phyloP scores from a whole-genome alignment of 768 basidiomycete species.

The Tricholoma furcatifolium region DNA sequence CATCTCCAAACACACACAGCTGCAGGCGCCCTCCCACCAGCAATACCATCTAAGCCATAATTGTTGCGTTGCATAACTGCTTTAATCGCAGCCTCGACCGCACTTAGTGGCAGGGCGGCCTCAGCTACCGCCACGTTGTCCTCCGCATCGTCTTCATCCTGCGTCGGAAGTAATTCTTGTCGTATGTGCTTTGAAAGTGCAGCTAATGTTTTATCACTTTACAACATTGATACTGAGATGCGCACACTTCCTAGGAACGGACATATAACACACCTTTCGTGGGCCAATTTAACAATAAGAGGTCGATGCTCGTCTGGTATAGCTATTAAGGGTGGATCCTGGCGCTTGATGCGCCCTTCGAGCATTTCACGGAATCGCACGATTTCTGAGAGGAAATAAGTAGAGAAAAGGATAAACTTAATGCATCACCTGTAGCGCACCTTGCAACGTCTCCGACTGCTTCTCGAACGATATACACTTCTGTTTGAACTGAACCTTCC shows the following conservation, averaged over 20 bases:
- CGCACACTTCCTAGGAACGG: background rate
- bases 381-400: conserved; percentile 47
- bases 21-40: conserved; percentile 55
- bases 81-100: conserved; percentile 67
- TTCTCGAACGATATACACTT: conserved; percentile 75
- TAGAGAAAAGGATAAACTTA: background rate
- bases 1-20: conserved; percentile 80
- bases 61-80: conserved; percentile 66
- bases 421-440: conserved; percentile 36
- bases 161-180: conserved; percentile 61
- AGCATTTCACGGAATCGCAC: conserved; percentile 77
- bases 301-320: conserved; percentile 73
- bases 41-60: conserved; percentile 68
- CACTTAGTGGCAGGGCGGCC: conserved; percentile 43
- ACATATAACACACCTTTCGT: conserved; percentile 67
- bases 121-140: conserved; percentile 30
- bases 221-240: background rate
- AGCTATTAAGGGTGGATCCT: conserved; percentile 47
- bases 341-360: conserved; percentile 46
- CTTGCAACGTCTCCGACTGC: conserved; percentile 79
- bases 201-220: conserved; percentile 69
- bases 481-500: conserved; percentile 75
- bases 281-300: conserved; percentile 77
- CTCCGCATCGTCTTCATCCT: conserved; percentile 55
- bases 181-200: conserved; percentile 70